Evolutionary conservation across 352 stramenopile species (phyloP), one percentile per base, ranked within the genome.

Genomic region (Pythium rishiriense): DNA sequence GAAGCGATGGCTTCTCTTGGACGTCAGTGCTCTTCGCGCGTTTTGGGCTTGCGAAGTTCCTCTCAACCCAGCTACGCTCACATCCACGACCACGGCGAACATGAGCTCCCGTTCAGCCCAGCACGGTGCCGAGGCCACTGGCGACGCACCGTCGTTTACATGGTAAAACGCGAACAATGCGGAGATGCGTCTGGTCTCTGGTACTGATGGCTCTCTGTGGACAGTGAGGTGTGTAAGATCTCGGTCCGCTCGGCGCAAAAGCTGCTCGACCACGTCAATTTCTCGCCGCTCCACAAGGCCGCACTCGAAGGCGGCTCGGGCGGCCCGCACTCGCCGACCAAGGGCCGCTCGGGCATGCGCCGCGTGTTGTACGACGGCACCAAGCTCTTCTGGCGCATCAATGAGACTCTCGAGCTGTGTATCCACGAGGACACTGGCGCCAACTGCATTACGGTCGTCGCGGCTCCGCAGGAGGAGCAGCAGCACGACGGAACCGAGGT

Each of bases 351-450:
- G 19, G 68, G 73, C 35, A 69, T 89, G 62, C 80, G 83, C 24
- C 79, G 78, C 35, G 61, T 94, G 19, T 62, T 94, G 28, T 95
- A 94, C 61, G 87, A 95, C 47, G 87, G 87, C 29, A 91, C 78
- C 29, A 94, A 95, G 62, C 74, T 95, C 17, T 95, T 95, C 37
- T 95, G 87, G 87, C 84, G 85, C 33, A 85, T 92, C 58, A 94
- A 94, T 60, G 85, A 94, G 68, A 95, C 87, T 25, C 67, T 95
- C 1, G 87, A 95, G 64, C 64, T 95, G 28, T 90, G 84, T 55
- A 90, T 95, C 55, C 89, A 90, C 57, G 85, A 95, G 70, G 83
- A 93, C 58, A 74, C 74, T 15, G 59, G 79, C 3, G 79, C 70
- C 22, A 89, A 92, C 67, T 81, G 73, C 29, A 61, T 94, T 57